phyloP scores from a whole-genome alignment of 2,329 filamentous ascomycete genomes.

The Cladosporium velox region DNA sequence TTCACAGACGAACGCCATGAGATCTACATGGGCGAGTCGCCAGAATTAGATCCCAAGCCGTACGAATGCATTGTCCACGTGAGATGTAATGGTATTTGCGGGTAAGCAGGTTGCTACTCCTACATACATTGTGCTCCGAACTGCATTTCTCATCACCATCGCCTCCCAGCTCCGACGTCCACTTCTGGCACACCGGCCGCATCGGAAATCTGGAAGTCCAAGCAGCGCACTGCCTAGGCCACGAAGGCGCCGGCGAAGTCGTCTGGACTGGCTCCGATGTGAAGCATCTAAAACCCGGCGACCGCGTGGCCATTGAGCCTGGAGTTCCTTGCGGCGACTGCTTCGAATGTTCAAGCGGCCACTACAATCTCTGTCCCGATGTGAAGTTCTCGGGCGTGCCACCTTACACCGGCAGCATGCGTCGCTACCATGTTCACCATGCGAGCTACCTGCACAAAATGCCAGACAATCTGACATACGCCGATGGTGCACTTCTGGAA shows the following conservation, averaged over 20 bases:
- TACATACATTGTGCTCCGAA: neutral
- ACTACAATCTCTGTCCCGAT: slow-evolving; percentile 84
- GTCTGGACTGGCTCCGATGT: slow-evolving; percentile 60
- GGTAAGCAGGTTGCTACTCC: slow-evolving; percentile 19
- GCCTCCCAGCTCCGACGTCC: slow-evolving; percentile 29
- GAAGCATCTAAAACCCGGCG: slow-evolving; percentile 59
- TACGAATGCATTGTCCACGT: slow-evolving; percentile 34
- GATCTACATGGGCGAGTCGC: slow-evolving; percentile 33
- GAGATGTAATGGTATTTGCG: slow-evolving; percentile 36
- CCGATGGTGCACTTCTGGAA: slow-evolving; percentile 88
- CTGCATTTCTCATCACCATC: neutral
- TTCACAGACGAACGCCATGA: slow-evolving; percentile 34
- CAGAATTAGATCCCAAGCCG: slow-evolving; percentile 28
- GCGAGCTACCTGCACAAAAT: slow-evolving; percentile 90
- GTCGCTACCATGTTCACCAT: slow-evolving; percentile 79
- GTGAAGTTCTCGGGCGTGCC: slow-evolving; percentile 92
- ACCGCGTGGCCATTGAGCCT: slow-evolving; percentile 67
- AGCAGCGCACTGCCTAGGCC: slow-evolving; percentile 66
- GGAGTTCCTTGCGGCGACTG: slow-evolving; percentile 64
- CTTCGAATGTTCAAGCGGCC: slow-evolving; percentile 70
- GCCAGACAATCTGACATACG: slow-evolving; percentile 70
- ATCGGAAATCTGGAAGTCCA: slow-evolving; percentile 65
- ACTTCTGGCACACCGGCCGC: slow-evolving; percentile 47
- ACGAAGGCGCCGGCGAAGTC: slow-evolving; percentile 69
- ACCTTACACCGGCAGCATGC: slow-evolving; percentile 68